Conservation (phyloP, 2,329 filamentous ascomycete species). For the Exophiala oligosperma region DNA sequence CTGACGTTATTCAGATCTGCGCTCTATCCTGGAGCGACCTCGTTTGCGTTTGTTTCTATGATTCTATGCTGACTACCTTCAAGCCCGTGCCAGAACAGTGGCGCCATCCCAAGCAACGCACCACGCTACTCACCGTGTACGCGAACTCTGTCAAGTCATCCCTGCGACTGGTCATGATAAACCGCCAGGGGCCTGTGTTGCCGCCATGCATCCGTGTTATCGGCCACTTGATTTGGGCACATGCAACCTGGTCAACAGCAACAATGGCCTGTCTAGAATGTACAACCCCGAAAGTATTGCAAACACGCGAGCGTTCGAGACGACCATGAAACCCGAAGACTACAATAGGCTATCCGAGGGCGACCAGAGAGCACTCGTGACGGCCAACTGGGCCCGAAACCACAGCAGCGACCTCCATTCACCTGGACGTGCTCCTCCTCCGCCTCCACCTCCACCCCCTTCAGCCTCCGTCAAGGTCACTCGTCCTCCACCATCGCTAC, state of each 20-base stretch:
- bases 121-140: too few relatives aligned
- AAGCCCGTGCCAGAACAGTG: not conserved
- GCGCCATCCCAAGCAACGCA: too few relatives aligned
- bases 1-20: too few relatives aligned
- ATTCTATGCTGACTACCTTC: too few relatives aligned
- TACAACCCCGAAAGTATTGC: slow-evolving; percentile 10
- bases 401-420: not conserved
- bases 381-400: not conserved
- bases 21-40: too few relatives aligned
- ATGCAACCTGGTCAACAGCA: not conserved
- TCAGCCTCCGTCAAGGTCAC: too few relatives aligned
- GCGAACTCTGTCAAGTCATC: too few relatives aligned
- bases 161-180: too few relatives aligned
- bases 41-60: too few relatives aligned
- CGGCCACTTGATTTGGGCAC: too few relatives aligned
- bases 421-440: slow-evolving; percentile 6
- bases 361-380: slow-evolving; percentile 6
- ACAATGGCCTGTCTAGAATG: slow-evolving; percentile 4
- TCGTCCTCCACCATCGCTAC: not conserved
- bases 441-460: slow-evolving; percentile 8
- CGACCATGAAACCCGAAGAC: slow-evolving; percentile 12
- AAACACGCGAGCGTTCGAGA: slow-evolving; percentile 12
- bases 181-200: too few relatives aligned
- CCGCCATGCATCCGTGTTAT: too few relatives aligned
- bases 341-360: slow-evolving; percentile 7